A percentile compares a stretch with the other conserved stretches of the same genome.
These are phyloP conservation scores for Scytalidium lignicola DNA, from an alignment of 2,329 filamentous ascomycete species.

Conservation along the genomic window DNA sequence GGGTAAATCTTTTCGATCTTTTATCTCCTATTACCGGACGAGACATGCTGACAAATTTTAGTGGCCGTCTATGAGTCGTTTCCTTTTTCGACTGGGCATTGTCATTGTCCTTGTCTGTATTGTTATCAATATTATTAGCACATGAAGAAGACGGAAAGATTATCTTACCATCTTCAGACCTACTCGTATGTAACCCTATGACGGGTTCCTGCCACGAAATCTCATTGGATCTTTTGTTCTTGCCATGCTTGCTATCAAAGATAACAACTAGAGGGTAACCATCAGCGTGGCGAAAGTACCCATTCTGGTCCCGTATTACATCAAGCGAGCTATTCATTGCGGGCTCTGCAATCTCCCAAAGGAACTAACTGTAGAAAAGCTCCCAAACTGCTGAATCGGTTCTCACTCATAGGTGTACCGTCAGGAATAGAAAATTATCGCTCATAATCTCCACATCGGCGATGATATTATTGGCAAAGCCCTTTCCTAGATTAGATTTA, in stretches of 20 bases:
- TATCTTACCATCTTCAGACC: neutral
- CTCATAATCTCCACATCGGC: too few species aligned
- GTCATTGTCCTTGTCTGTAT: neutral
- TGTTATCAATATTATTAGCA: neutral
- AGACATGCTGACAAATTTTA: neutral
- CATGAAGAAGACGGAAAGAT: neutral
- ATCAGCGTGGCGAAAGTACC: conserved; percentile 2
- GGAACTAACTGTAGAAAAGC: neutral
- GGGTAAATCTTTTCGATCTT: neutral
- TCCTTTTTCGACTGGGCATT: neutral
- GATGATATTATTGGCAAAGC: too few species aligned
- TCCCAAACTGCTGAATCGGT: too few species aligned
- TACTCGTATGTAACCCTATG: neutral
- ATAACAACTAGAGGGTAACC: conserved; percentile 4
- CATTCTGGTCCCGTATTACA: conserved; percentile 1
- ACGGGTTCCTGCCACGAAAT: conserved; percentile 5
- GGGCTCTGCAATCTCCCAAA: neutral
- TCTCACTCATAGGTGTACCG: too few species aligned
- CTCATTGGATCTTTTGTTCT: neutral
- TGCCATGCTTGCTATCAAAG: conserved; percentile 4
- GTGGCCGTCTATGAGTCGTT: neutral
- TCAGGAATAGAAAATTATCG: too few species aligned
- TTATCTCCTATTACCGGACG: neutral
- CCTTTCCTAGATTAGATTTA: too few species aligned
- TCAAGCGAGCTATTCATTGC: neutral